These are phyloP conservation scores for Kokia cookei DNA, from an alignment of 441 rosid species.

Conservation along the genomic window DNA sequence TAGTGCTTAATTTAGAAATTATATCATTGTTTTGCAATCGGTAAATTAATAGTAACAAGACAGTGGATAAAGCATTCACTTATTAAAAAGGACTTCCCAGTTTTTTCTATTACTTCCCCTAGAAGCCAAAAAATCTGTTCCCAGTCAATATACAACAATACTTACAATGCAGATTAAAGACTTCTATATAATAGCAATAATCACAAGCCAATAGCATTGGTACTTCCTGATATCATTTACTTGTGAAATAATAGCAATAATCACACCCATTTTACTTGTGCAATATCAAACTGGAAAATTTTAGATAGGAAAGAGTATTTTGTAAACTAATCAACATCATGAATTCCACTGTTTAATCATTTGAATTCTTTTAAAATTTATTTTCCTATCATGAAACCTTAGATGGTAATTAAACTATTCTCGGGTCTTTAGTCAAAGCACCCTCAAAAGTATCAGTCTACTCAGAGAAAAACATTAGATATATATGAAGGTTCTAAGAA, in stretches of 20 bases:
- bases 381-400: neutral
- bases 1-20: neutral
- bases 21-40: neutral
- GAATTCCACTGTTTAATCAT: neutral
- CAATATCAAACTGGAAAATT: neutral
- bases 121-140: neutral
- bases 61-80: neutral
- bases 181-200: neutral
- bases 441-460: neutral
- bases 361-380: neutral
- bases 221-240: neutral
- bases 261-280: neutral
- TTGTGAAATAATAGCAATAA: too few relatives aligned
- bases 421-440: neutral
- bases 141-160: too few relatives aligned
- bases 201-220: neutral
- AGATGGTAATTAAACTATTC: neutral
- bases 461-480: neutral
- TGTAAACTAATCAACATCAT: neutral
- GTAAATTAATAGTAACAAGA: neutral
- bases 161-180: neutral
- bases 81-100: neutral
- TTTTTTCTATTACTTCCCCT: neutral
- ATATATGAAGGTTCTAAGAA: neutral
- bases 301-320: neutral